Evolutionary conservation across 2,329 filamentous ascomycete genomes (phyloP).

Genomic region (Elsinoe fawcettii): DNA sequence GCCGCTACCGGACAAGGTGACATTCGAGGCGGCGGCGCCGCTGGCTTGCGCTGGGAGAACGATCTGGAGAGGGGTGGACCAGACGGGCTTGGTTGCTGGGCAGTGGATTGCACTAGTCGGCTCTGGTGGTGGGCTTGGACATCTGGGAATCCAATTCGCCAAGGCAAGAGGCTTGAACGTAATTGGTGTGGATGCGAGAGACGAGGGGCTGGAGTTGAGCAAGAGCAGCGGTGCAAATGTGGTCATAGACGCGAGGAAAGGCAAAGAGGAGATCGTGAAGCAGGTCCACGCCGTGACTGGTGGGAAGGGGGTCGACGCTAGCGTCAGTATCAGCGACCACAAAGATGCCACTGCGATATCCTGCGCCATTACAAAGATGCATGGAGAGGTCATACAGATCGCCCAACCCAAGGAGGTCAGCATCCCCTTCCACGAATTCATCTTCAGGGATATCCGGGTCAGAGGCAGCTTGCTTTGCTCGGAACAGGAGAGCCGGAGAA

Average conservation of each 20-base stretch:
- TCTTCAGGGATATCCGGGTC: slow-evolving; percentile 48
- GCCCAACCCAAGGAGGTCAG: slow-evolving; percentile 41
- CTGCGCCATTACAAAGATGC: slow-evolving; percentile 52
- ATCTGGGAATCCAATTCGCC: slow-evolving; percentile 47
- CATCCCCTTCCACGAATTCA: slow-evolving; percentile 41
- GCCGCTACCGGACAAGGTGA: slow-evolving; percentile 42
- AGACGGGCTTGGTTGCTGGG: slow-evolving; percentile 34
- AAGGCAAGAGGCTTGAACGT: slow-evolving; percentile 45
- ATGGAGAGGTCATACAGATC: slow-evolving; percentile 52
- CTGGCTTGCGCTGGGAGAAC: slow-evolving; percentile 51
- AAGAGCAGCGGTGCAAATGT: slow-evolving; percentile 43
- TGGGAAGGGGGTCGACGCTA: slow-evolving; percentile 44
- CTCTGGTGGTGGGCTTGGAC: slow-evolving; percentile 43
- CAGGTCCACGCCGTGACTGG: slow-evolving; percentile 43
- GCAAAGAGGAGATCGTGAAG: slow-evolving; percentile 41
- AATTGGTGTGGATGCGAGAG: slow-evolving; percentile 48
- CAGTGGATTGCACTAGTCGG: slow-evolving; percentile 35
- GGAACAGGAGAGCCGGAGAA: slow-evolving; percentile 27
- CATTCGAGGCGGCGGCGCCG: slow-evolving; percentile 47
- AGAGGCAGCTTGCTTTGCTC: slow-evolving; percentile 35
- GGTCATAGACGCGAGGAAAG: slow-evolving; percentile 45
- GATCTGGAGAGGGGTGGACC: slow-evolving; percentile 41
- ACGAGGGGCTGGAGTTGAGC: slow-evolving; percentile 45
- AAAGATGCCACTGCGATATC: slow-evolving; percentile 42
- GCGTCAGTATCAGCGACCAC: slow-evolving; percentile 49